Conservation (phyloP, 2,329 filamentous ascomycete genomes). For the Dactylellina cionopaga region DNA sequence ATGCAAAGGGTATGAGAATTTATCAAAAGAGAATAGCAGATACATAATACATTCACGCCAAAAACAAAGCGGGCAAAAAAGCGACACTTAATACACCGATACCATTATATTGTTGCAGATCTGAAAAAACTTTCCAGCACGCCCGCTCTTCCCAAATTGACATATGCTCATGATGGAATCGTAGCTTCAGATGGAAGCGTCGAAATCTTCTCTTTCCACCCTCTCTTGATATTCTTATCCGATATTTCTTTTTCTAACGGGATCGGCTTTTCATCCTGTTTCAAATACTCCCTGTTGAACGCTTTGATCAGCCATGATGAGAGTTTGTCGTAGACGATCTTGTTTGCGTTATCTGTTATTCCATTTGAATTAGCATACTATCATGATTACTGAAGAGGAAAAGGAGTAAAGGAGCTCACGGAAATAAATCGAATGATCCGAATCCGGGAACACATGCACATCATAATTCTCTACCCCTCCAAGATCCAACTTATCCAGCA, state of each 20-base stretch:
- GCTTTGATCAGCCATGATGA: slow-evolving; percentile 94
- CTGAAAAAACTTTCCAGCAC: too few relatives aligned
- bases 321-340: slow-evolving; percentile 85
- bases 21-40: not conserved
- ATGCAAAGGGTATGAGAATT: too few relatives aligned
- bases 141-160: too few relatives aligned
- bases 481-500: slow-evolving; percentile 87
- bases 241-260: slow-evolving; percentile 44
- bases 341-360: slow-evolving; percentile 76
- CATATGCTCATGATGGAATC: too few relatives aligned
- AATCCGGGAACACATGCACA: slow-evolving; percentile 94
- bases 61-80: not conserved
- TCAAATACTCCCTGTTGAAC: slow-evolving; percentile 90
- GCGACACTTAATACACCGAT: too few relatives aligned
- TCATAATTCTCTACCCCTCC: slow-evolving; percentile 90
- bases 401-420: slow-evolving; percentile 60
- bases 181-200: too few relatives aligned
- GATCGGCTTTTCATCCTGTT: slow-evolving; percentile 65
- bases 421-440: slow-evolving; percentile 93
- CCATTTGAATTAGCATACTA: not conserved
- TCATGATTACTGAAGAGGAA: not conserved
- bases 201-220: slow-evolving; percentile 25
- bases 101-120: too few relatives aligned
- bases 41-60: not conserved
- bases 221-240: slow-evolving; percentile 23